phyloP scores from a whole-genome alignment of 129 eudicot genomes.

The Artemisia argyi region DNA sequence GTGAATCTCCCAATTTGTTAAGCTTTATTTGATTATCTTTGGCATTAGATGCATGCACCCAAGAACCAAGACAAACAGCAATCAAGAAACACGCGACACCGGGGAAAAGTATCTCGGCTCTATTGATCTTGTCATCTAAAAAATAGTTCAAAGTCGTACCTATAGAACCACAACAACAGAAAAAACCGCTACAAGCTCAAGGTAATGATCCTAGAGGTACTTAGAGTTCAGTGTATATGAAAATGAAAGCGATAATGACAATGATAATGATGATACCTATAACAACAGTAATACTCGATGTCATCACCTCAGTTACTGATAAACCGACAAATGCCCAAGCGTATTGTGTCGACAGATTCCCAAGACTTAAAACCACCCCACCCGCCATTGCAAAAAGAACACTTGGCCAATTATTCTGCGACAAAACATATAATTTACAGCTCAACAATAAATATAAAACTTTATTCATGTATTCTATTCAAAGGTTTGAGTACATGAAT shows the following conservation, averaged over 20 bases:
- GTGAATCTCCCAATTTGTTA: background rate
- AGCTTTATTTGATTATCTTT: background rate
- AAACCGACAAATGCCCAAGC: slow-evolving; percentile 97
- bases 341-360: slow-evolving; percentile 83
- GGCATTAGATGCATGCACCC: background rate
- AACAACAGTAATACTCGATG: slow-evolving; percentile 82
- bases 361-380: slow-evolving; percentile 79
- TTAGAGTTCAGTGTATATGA: background rate
- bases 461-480: background rate
- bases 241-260: background rate
- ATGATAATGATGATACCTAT: slow-evolving; percentile 50
- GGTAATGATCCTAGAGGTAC: background rate
- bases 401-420: slow-evolving; percentile 89
- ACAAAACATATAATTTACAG: background rate
- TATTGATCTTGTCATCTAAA: slow-evolving; percentile 80
- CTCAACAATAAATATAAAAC: background rate
- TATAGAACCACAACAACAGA: slow-evolving; percentile 20
- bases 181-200: background rate
- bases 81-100: slow-evolving; percentile 62
- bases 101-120: slow-evolving; percentile 79
- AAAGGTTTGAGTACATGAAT: background rate
- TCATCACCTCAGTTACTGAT: slow-evolving; percentile 75
- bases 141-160: slow-evolving; percentile 89
- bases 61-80: background rate
- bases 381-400: slow-evolving; percentile 89